Percentiles rank a stretch among this genome's conserved stretches.
phyloP scores from a whole-genome alignment of 2,329 filamentous ascomycete genomes.

The Diaporthe sp. region DNA sequence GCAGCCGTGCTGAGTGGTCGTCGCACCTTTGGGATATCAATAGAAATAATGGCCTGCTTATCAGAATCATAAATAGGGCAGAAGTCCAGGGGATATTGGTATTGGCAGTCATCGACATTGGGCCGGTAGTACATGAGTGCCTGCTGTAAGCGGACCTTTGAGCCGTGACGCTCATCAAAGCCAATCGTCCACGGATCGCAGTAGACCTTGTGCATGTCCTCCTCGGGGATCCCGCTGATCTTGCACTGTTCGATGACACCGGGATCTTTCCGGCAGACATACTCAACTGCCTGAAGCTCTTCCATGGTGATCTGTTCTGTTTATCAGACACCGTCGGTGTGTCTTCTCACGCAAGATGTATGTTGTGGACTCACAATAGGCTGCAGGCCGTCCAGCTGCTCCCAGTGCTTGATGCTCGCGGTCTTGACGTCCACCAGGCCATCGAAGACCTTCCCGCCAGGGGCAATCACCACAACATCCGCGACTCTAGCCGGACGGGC shows the following conservation, averaged over 20 bases:
- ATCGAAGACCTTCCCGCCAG: slow-evolving; percentile 85
- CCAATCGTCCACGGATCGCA: slow-evolving; percentile 98
- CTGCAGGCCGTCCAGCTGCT: slow-evolving; percentile 81
- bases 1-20: slow-evolving; percentile 79
- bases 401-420: slow-evolving; percentile 79
- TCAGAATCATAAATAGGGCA: slow-evolving; percentile 91
- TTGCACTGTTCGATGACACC: slow-evolving; percentile 92
- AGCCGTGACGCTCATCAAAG: slow-evolving; percentile 91
- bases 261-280: slow-evolving; percentile 80
- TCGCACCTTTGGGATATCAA: slow-evolving; percentile 84
- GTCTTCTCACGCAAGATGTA: neutral
- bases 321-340: neutral
- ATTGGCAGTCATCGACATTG: slow-evolving; percentile 87
- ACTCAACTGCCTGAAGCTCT: slow-evolving; percentile 85
- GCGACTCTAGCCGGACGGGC: slow-evolving; percentile 79
- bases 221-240: slow-evolving; percentile 82
- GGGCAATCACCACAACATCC: slow-evolving; percentile 86
- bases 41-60: slow-evolving; percentile 82
- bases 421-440: slow-evolving; percentile 81
- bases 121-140: slow-evolving; percentile 97
- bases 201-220: slow-evolving; percentile 96
- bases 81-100: slow-evolving; percentile 92
- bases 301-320: slow-evolving; percentile 84
- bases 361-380: slow-evolving; percentile 73
- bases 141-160: slow-evolving; percentile 83